Percentiles rank a stretch among this genome's conserved stretches.
phyloP scores from a whole-genome alignment of 164 flowering plant species.

The Macadamia integrifolia region DNA sequence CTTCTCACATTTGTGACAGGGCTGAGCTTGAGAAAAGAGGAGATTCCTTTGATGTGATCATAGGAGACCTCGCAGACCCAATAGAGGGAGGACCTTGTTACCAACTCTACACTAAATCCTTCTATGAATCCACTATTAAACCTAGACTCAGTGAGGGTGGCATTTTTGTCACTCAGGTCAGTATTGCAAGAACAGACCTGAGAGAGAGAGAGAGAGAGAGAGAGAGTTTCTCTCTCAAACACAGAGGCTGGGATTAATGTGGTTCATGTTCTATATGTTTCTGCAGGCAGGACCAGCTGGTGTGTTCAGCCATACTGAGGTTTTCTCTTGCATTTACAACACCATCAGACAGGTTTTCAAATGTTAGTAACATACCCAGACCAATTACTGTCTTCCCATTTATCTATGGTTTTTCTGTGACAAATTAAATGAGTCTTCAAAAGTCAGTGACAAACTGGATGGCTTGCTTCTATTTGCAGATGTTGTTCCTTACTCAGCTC shows the following conservation, averaged over 20 bases:
- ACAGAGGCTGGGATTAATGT: not conserved
- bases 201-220: not conserved
- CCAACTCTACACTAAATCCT: conserved; percentile 90
- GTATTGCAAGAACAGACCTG: not conserved
- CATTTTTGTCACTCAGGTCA: conserved; percentile 89
- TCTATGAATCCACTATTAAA: conserved; percentile 67
- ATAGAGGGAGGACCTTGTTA: conserved; percentile 96
- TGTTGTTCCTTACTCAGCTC: conserved; percentile 91
- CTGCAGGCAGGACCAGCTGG: conserved; percentile 96
- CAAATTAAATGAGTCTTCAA: not conserved
- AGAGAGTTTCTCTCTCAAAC: not conserved
- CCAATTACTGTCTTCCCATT: not conserved
- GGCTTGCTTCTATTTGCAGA: conserved; percentile 45
- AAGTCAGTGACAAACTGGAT: not conserved
- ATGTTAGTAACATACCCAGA: conserved; percentile 37
- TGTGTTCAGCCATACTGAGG: conserved; percentile 78
- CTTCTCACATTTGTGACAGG: conserved; percentile 25
- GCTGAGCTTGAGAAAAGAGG: conserved; percentile 62
- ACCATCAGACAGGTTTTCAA: conserved; percentile 84
- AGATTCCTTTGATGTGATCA: conserved; percentile 71
- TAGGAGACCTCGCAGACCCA: conserved; percentile 94
- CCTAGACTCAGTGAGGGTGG: conserved; percentile 67
- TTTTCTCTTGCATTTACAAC: conserved; percentile 89
- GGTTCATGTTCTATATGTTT: not conserved
- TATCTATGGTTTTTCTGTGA: not conserved